These are phyloP conservation scores for Trichoderma gracile DNA, from an alignment of 2,329 filamentous ascomycete species.

Conservation along the genomic window DNA sequence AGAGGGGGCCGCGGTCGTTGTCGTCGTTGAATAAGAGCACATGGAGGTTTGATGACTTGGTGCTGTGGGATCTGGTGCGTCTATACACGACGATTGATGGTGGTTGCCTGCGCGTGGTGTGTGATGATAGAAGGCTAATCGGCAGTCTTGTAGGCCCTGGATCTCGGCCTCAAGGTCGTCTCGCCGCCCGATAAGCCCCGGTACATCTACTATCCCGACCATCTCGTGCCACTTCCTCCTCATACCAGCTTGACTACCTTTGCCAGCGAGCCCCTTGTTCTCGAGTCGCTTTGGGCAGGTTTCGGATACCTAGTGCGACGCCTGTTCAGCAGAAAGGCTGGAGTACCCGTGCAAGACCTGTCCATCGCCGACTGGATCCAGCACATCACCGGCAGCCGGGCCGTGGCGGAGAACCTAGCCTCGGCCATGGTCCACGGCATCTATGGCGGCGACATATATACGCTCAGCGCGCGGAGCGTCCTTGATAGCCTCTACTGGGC, in stretches of 20 bases:
- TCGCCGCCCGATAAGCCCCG: slow-evolving; percentile 55
- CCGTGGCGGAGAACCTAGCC: slow-evolving; percentile 67
- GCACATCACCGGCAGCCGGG: slow-evolving; percentile 34
- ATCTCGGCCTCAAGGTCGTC: slow-evolving; percentile 46
- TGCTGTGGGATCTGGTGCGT: slow-evolving; percentile 70
- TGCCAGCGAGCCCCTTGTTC: slow-evolving; percentile 39
- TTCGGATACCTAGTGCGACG: slow-evolving; percentile 34
- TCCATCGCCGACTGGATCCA: slow-evolving; percentile 43
- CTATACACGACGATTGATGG: background rate
- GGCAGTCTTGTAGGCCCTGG: slow-evolving; percentile 34
- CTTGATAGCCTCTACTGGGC: slow-evolving; percentile 38
- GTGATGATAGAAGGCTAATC: background rate
- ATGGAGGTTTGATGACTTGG: slow-evolving; percentile 58
- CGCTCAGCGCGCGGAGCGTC: slow-evolving; percentile 70
- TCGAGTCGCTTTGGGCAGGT: slow-evolving; percentile 35
- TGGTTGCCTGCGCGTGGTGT: background rate
- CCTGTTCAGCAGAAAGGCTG: slow-evolving; percentile 26
- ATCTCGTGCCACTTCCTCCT: slow-evolving; percentile 46
- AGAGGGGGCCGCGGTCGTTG: slow-evolving; percentile 80
- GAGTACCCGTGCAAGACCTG: slow-evolving; percentile 35
- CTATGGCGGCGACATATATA: slow-evolving; percentile 84
- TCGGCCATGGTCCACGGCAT: slow-evolving; percentile 84
- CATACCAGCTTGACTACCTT: slow-evolving; percentile 32
- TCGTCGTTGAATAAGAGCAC: slow-evolving; percentile 50
- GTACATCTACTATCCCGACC: slow-evolving; percentile 87